A percentile compares a stretch with the other conserved stretches of the same genome.
Evolutionary conservation across 2,329 filamentous ascomycete genomes (phyloP).

Genomic region (Remersonia thermophila): DNA sequence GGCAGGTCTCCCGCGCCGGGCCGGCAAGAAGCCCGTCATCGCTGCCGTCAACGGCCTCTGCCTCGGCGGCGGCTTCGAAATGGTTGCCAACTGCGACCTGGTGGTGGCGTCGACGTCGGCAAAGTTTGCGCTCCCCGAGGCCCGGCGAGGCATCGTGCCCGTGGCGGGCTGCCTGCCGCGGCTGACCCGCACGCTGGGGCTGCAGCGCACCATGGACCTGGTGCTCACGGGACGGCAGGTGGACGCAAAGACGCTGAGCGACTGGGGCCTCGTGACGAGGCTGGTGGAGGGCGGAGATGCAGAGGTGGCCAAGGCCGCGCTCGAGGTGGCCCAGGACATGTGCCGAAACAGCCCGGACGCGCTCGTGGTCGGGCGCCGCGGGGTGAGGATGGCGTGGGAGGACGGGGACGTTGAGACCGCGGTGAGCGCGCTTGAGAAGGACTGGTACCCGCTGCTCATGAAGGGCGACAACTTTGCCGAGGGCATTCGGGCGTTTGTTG

Average conservation of each 20-base stretch:
- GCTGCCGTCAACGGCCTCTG: slow-evolving; percentile 64
- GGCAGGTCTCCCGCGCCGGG: slow-evolving; percentile 50
- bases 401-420: slow-evolving; percentile 21
- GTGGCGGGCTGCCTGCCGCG: slow-evolving; percentile 59
- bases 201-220: slow-evolving; percentile 59
- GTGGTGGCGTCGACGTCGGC: slow-evolving; percentile 48
- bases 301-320: slow-evolving; percentile 42
- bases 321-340: slow-evolving; percentile 49
- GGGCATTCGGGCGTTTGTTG: slow-evolving; percentile 19
- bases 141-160: slow-evolving; percentile 56
- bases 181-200: slow-evolving; percentile 52
- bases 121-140: slow-evolving; percentile 56
- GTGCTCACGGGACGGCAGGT: slow-evolving; percentile 53
- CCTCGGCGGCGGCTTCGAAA: slow-evolving; percentile 63
- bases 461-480: slow-evolving; percentile 19
- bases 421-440: slow-evolving; percentile 12
- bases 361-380: slow-evolving; percentile 58
- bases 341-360: slow-evolving; percentile 61
- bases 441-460: slow-evolving; percentile 17
- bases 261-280: slow-evolving; percentile 58
- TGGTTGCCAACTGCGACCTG: slow-evolving; percentile 58
- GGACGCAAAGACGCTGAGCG: slow-evolving; percentile 42
- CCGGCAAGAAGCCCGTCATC: slow-evolving; percentile 61
- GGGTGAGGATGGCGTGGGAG: slow-evolving; percentile 62
- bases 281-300: slow-evolving; percentile 34